phyloP scores from a whole-genome alignment of 2,329 filamentous ascomycete species.

The Aspergillus hortae region DNA sequence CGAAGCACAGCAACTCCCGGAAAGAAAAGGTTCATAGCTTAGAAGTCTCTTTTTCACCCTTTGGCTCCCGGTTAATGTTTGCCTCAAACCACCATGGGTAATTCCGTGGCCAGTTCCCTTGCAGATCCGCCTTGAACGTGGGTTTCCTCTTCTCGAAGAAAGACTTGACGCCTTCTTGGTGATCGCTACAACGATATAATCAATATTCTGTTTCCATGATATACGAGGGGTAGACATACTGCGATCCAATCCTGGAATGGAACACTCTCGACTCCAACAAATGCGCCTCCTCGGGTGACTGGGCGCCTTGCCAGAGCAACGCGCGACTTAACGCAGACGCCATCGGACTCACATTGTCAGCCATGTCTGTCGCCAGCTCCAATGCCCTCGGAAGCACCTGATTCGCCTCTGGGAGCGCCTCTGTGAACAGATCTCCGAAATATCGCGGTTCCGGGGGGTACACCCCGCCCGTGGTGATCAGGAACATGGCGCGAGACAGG shows the following conservation, averaged over 20 bases:
- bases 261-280: constrained; percentile 56
- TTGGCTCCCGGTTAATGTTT: constrained; percentile 36
- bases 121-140: constrained; percentile 59
- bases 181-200: constrained; percentile 48
- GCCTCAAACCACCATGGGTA: constrained; percentile 68
- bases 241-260: constrained; percentile 35
- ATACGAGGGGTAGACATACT: constrained; percentile 15
- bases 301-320: constrained; percentile 57
- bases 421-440: constrained; percentile 60
- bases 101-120: constrained; percentile 54
- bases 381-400: constrained; percentile 63
- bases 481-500: constrained; percentile 28
- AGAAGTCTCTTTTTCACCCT: constrained; percentile 15
- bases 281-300: constrained; percentile 65
- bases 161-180: constrained; percentile 64
- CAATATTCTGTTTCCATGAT: background rate
- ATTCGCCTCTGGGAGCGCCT: constrained; percentile 56
- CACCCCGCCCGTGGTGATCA: constrained; percentile 61
- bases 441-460: constrained; percentile 49
- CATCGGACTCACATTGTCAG: constrained; percentile 62
- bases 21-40: constrained; percentile 17
- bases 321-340: constrained; percentile 67
- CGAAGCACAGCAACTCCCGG: background rate
- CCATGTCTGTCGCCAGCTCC: constrained; percentile 64
- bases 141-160: constrained; percentile 67